Conservation (phyloP, 176 grass and related monocot genomes). For the Oryza meridionalis region DNA sequence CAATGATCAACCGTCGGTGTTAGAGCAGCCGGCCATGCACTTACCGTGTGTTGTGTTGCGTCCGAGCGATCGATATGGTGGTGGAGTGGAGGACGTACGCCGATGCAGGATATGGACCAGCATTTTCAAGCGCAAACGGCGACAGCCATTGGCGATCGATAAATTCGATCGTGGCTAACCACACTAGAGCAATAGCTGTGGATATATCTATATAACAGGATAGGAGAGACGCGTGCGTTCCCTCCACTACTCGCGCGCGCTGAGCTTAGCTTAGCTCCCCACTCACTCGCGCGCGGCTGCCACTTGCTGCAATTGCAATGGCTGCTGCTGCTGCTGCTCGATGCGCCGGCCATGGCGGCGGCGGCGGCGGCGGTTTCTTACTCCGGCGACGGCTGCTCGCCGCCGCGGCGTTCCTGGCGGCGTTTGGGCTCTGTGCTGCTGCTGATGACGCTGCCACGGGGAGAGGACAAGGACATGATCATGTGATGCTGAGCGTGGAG, state of each 20-base stretch:
- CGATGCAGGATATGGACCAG: neutral
- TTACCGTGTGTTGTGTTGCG: too few relatives aligned
- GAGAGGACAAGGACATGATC: neutral
- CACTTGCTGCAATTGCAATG: conserved; percentile 15
- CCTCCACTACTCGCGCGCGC: neutral
- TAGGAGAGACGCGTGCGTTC: conserved; percentile 23
- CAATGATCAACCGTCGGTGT: too few relatives aligned
- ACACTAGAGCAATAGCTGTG: neutral
- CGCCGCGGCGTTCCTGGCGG: neutral
- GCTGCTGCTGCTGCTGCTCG: neutral
- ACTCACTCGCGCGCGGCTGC: neutral
- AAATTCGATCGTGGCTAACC: neutral
- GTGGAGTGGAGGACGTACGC: too few relatives aligned
- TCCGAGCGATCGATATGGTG: too few relatives aligned
- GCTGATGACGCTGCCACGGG: neutral
- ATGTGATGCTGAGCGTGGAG: conserved; percentile 15
- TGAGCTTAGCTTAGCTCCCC: too few relatives aligned
- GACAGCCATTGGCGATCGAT: neutral
- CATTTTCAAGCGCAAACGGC: neutral
- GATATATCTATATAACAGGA: conserved; percentile 35
- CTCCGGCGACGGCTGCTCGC: neutral
- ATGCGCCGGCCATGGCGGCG: neutral
- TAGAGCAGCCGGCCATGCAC: too few relatives aligned
- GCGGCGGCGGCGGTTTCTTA: conserved; percentile 10
- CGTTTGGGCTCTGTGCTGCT: conserved; percentile 1